Evolutionary conservation across 2,329 filamentous ascomycete species (phyloP).

Genomic region (Coniella lustricola): DNA sequence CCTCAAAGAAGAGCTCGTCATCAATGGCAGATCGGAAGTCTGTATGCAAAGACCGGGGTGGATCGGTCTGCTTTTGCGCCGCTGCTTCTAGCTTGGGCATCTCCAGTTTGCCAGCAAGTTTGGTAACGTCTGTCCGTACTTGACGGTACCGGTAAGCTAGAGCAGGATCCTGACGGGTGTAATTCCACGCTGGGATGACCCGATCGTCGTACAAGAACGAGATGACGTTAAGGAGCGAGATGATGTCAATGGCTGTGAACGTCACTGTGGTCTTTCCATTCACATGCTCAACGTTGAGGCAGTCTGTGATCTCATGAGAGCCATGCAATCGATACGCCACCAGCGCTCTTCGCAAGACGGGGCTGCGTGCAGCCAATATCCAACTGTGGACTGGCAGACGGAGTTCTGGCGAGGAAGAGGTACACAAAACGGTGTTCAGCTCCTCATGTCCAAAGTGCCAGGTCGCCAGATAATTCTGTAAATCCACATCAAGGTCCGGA

Average conservation of each 20-base stretch:
- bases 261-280: conserved; percentile 50
- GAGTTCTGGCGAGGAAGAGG: conserved; percentile 59
- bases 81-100: conserved; percentile 68
- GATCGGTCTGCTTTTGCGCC: conserved; percentile 64
- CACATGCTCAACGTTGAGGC: conserved; percentile 48
- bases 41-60: conserved; percentile 54
- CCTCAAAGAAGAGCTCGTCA: conserved; percentile 65
- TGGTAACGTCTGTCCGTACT: conserved; percentile 81
- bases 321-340: conserved; percentile 48
- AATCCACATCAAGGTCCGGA: conserved; percentile 58
- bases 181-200: conserved; percentile 81
- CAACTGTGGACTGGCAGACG: conserved; percentile 78
- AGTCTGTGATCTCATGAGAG: conserved; percentile 50
- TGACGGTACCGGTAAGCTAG: conserved; percentile 70
- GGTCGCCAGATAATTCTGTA: conserved; percentile 41
- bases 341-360: conserved; percentile 57
- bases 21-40: conserved; percentile 66
- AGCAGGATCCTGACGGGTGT: conserved; percentile 57
- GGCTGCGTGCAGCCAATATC: conserved; percentile 68
- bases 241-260: conserved; percentile 64
- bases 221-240: conserved; percentile 72
- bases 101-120: conserved; percentile 63
- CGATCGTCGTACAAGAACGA: conserved; percentile 76
- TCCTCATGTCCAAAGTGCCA: conserved; percentile 33
- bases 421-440: conserved; percentile 39